Evolutionary conservation across 2,329 filamentous ascomycete genomes (phyloP).

Genomic region (Stagonosporopsis tanaceti): DNA sequence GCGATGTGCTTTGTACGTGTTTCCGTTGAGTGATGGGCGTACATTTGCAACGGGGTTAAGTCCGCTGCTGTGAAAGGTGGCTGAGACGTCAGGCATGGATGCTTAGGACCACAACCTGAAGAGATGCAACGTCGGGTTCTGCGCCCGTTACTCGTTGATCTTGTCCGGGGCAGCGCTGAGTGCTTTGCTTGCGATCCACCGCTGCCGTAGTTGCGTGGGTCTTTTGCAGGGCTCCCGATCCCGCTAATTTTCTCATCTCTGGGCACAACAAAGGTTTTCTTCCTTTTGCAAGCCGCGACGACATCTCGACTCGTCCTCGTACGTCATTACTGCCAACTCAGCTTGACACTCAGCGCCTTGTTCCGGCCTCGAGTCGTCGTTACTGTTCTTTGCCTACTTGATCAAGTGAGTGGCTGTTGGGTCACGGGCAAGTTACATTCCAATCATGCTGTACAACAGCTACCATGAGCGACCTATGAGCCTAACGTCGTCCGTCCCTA

Average conservation of each 20-base stretch:
- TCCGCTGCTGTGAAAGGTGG: slow-evolving; percentile 22
- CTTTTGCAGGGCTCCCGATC: slow-evolving; percentile 17
- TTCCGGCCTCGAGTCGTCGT: slow-evolving; percentile 24
- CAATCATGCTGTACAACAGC: slow-evolving; percentile 39
- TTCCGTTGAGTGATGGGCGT: not conserved
- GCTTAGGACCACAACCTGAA: not conserved
- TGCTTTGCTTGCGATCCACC: not conserved
- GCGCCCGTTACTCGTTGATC: slow-evolving; percentile 19
- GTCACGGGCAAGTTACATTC: slow-evolving; percentile 43
- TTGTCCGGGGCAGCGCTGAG: slow-evolving; percentile 12
- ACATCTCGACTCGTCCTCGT: slow-evolving; percentile 9
- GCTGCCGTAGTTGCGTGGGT: slow-evolving; percentile 19
- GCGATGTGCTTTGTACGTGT: not conserved
- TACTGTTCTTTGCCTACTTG: slow-evolving; percentile 28
- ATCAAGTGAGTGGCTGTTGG: slow-evolving; percentile 22
- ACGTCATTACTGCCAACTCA: slow-evolving; percentile 16
- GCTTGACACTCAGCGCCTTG: slow-evolving; percentile 9
- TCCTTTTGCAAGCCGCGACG: slow-evolving; percentile 6
- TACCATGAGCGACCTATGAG: slow-evolving; percentile 31
- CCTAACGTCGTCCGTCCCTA: slow-evolving; percentile 25
- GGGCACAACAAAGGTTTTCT: slow-evolving; percentile 2
- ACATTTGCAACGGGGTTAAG: not conserved
- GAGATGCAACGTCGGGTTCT: slow-evolving; percentile 35
- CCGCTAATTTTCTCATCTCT: slow-evolving; percentile 13
- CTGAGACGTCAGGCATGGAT: slow-evolving; percentile 31